Conservation (phyloP, 805 yeast genomes). For the Jamesozyma jinghongensis region DNA sequence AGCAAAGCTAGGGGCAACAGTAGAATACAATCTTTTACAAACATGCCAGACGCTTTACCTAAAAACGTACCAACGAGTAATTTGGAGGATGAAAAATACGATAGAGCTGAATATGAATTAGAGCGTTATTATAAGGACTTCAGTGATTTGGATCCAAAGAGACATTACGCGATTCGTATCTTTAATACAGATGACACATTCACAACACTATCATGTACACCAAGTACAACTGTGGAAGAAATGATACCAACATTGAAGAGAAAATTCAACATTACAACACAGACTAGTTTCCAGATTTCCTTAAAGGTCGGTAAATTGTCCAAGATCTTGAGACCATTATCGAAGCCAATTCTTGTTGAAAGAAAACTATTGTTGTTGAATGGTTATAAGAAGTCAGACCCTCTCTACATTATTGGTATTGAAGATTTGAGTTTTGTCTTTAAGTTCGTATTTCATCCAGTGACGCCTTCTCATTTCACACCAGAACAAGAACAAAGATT, state of each 20-base stretch:
- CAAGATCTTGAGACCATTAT: constrained; percentile 61
- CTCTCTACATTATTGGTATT: constrained; percentile 67
- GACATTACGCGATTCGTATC: constrained; percentile 47
- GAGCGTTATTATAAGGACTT: constrained; percentile 32
- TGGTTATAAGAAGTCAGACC: constrained; percentile 75
- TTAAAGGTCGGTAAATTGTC: constrained; percentile 68
- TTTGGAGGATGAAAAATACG: constrained; percentile 26
- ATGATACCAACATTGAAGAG: constrained; percentile 61
- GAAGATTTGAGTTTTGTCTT: constrained; percentile 77
- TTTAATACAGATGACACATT: constrained; percentile 82
- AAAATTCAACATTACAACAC: constrained; percentile 63
- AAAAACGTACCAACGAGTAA: not conserved
- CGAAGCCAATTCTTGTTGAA: constrained; percentile 71
- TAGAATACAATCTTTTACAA: not conserved
- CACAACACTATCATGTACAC: constrained; percentile 66
- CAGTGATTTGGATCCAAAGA: constrained; percentile 26
- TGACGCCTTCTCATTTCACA: constrained; percentile 49
- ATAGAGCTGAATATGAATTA: constrained; percentile 32
- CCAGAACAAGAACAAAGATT: constrained; percentile 64
- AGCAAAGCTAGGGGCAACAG: not conserved
- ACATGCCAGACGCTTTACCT: not conserved
- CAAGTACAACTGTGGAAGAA: constrained; percentile 69
- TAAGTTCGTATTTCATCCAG: constrained; percentile 64
- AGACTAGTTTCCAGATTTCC: constrained; percentile 67
- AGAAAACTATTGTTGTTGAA: constrained; percentile 59